Evolutionary conservation across 2,329 filamentous ascomycete species (phyloP).

Genomic region (Tympanopsis confertula): DNA sequence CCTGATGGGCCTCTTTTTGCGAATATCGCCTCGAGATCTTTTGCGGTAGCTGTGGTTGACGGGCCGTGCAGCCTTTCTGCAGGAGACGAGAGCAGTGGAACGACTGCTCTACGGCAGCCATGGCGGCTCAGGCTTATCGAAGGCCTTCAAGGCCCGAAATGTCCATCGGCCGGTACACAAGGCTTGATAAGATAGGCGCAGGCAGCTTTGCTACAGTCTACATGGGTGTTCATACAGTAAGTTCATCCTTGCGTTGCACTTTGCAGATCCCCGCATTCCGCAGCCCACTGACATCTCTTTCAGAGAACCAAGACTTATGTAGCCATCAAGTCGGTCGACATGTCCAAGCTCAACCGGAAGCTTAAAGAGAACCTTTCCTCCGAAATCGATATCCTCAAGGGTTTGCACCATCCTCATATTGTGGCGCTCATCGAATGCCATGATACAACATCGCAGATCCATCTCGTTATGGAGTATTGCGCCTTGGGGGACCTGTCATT

Average conservation of each 20-base stretch:
- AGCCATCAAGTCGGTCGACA: slow-evolving; percentile 92
- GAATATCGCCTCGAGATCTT: too few species aligned
- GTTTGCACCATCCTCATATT: slow-evolving; percentile 88
- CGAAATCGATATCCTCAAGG: slow-evolving; percentile 92
- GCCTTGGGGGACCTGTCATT: slow-evolving; percentile 86
- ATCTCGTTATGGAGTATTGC: slow-evolving; percentile 98
- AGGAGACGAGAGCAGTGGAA: too few species aligned
- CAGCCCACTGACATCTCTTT: too few species aligned
- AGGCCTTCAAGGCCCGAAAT: neutral
- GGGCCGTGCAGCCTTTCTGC: too few species aligned
- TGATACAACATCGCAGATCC: slow-evolving; percentile 77
- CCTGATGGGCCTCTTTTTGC: slow-evolving; percentile 1
- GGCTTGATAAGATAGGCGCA: slow-evolving; percentile 66
- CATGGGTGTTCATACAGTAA: slow-evolving; percentile 72
- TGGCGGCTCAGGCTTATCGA: too few species aligned
- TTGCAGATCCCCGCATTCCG: too few species aligned
- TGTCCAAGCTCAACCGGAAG: slow-evolving; percentile 84
- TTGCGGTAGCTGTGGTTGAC: too few species aligned
- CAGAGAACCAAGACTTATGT: slow-evolving; percentile 37
- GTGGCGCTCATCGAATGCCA: slow-evolving; percentile 91
- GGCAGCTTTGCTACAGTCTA: slow-evolving; percentile 97
- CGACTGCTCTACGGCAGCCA: too few species aligned
- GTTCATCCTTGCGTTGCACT: too few species aligned
- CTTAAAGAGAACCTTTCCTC: slow-evolving; percentile 90
- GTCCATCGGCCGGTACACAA: slow-evolving; percentile 1